phyloP scores from a whole-genome alignment of 2,329 filamentous ascomycete genomes.

The Colletotrichum cereale region DNA sequence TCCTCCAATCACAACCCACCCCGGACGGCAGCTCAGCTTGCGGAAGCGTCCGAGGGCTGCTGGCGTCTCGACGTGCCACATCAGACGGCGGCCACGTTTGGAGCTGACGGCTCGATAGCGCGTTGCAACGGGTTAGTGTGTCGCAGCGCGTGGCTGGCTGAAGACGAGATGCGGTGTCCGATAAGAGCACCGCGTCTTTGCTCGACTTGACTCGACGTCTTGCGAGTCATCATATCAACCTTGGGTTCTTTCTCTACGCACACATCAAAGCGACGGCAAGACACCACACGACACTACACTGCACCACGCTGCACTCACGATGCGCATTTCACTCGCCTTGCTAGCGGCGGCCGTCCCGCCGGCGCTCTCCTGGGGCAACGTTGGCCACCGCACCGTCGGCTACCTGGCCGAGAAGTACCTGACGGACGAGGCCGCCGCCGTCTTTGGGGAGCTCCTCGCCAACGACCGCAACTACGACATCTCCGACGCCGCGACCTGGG shows the following conservation, averaged over 20 bases:
- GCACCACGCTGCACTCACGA: background rate
- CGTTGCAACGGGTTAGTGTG: conserved; percentile 29
- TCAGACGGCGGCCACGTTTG: conserved; percentile 26
- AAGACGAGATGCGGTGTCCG: background rate
- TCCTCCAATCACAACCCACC: conserved; percentile 32
- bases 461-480: conserved; percentile 40
- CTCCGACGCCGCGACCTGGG: conserved; percentile 40
- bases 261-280: background rate
- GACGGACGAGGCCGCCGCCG: conserved; percentile 28
- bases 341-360: conserved; percentile 12
- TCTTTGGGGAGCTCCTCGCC: conserved; percentile 39
- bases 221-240: background rate
- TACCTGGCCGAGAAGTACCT: conserved; percentile 40
- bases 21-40: conserved; percentile 21
- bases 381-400: conserved; percentile 41
- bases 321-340: conserved; percentile 22
- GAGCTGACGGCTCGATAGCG: conserved; percentile 10
- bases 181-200: conserved; percentile 23
- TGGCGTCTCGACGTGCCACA: conserved; percentile 19
- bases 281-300: background rate
- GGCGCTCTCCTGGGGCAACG: conserved; percentile 34
- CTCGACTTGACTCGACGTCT: background rate
- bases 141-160: conserved; percentile 1
- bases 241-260: too few relatives aligned
- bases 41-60: conserved; percentile 11